phyloP scores from a whole-genome alignment of 768 basidiomycete genomes.

The Pilatotrama ljubarskyi region DNA sequence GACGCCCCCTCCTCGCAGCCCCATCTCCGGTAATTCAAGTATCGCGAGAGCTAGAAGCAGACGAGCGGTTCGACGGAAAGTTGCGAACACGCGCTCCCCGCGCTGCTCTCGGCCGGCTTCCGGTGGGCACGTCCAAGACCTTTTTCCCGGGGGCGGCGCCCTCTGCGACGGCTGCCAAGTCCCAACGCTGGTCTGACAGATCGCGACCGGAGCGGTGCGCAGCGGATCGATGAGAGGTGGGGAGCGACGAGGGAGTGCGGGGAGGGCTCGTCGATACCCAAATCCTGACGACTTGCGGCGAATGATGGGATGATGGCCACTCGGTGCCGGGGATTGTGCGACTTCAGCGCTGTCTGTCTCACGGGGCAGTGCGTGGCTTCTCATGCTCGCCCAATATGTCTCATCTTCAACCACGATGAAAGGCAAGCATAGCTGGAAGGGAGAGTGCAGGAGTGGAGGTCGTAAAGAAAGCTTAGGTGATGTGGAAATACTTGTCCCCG shows the following conservation, averaged over 20 bases:
- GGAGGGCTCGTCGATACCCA: neutral
- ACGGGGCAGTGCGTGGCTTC: constrained; percentile 3
- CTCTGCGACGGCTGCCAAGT: neutral
- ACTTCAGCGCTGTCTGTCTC: neutral
- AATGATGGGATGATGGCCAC: constrained; percentile 10
- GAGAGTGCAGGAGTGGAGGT: neutral
- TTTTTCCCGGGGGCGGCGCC: neutral
- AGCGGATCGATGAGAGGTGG: neutral
- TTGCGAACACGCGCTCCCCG: constrained; percentile 1
- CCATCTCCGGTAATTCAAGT: neutral
- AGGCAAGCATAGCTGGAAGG: neutral
- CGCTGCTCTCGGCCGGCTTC: neutral
- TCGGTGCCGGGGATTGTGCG: constrained; percentile 18
- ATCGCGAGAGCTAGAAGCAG: constrained; percentile 5
- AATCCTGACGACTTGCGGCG: neutral
- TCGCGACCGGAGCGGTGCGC: neutral
- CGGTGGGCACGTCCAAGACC: neutral
- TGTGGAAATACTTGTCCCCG: neutral
- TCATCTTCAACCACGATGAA: neutral
- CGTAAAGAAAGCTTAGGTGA: neutral
- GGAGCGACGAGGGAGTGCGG: neutral
- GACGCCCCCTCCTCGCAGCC: neutral
- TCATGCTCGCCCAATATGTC: neutral
- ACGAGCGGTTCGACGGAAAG: neutral
- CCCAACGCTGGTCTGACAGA: neutral